Percentiles rank a stretch among this genome's conserved stretches.
Evolutionary conservation across 495 filamentous ascomycete species (phyloP).

Genomic region (Podospora didyma): DNA sequence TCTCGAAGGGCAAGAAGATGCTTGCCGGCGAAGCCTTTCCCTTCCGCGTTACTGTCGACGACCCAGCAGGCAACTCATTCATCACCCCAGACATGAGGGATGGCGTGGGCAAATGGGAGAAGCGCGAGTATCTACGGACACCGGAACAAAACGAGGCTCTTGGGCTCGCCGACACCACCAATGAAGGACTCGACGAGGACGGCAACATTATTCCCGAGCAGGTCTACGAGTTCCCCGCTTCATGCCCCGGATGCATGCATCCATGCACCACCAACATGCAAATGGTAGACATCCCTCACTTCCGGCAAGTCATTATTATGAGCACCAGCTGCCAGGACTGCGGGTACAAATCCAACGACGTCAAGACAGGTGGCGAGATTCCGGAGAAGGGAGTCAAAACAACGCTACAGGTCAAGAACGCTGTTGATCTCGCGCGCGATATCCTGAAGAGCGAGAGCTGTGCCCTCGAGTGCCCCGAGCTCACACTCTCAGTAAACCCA

Average conservation of each 20-base stretch:
- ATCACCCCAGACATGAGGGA: constrained; percentile 82
- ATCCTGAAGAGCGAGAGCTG: constrained; percentile 97
- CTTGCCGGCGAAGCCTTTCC: constrained; percentile 70
- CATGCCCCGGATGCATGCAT: constrained; percentile 85
- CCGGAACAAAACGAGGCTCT: constrained; percentile 80
- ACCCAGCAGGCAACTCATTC: constrained; percentile 95
- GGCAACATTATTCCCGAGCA: constrained; percentile 83
- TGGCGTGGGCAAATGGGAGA: constrained; percentile 73
- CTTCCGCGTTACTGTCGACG: constrained; percentile 82
- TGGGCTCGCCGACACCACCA: constrained; percentile 51
- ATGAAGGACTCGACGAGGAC: constrained; percentile 44
- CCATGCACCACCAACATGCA: constrained; percentile 85
- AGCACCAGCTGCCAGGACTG: constrained; percentile 83
- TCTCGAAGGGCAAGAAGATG: constrained; percentile 67
- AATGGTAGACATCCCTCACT: constrained; percentile 93
- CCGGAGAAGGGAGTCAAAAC: constrained; percentile 84
- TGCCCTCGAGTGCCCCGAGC: constrained; percentile 75
- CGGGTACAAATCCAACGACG: constrained; percentile 91
- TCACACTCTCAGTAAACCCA: constrained; percentile 76
- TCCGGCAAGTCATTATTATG: constrained; percentile 92
- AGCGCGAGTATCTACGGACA: constrained; percentile 75
- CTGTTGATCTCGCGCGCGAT: constrained; percentile 81
- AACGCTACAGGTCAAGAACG: constrained; percentile 65
- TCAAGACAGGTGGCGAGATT: constrained; percentile 92
- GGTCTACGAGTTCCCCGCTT: constrained; percentile 83